Evolutionary conservation across 2,329 filamentous ascomycete species (phyloP), one percentile per base, ranked within the genome.

Genomic region (Apiospora rasikravindrae): DNA sequence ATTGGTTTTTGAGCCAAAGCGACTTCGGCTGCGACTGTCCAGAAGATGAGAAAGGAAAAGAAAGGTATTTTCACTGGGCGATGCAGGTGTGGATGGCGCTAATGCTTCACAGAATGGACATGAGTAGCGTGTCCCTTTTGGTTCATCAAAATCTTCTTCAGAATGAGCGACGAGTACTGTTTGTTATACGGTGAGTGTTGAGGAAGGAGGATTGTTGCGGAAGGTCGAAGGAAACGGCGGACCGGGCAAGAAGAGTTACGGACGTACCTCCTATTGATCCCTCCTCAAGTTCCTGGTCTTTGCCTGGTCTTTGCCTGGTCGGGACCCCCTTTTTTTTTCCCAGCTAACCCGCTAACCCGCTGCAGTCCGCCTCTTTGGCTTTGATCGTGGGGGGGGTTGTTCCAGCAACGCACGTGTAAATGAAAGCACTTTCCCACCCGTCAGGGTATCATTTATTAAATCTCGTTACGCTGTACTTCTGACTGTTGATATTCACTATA

Each of bases 141-240:
- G 11, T 40, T 64, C 19, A 24, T 64, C 57, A 22, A 37, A 7
- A 8, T 61, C 26, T 37, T n/a, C 19, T 33, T 57, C 24, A 57
- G 16, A 61, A 61, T 61, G 53, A 61, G 29, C 53, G 53, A 61
- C 53, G 22, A n/a, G 24, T 53, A 51, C n/a, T 51, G 47, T n/a
- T n/a, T n/a, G n/a, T n/a, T n/a, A n/a, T 37, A 37, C 29, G 2
- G 29, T 6, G 11, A 61, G 26, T 44, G 29, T 37, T 10, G 19
- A 61, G 22, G 33, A 64, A 33, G 57, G 33, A 40, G n/a, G 53
- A 64, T 40, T 64, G n/a, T 24, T 24, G 57, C 33, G 33, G 33
- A 37, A 40, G 33, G 33, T 19, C 53, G 19, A 33, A 13, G n/a
- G 33, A 14, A 4, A 37, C 16, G 8, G 29, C 29, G 11, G 26